A percentile compares a stretch with the other conserved stretches of the same genome.
Evolutionary conservation across 2,329 filamentous ascomycete species (phyloP).

Genomic region (Aciculosporium take): DNA sequence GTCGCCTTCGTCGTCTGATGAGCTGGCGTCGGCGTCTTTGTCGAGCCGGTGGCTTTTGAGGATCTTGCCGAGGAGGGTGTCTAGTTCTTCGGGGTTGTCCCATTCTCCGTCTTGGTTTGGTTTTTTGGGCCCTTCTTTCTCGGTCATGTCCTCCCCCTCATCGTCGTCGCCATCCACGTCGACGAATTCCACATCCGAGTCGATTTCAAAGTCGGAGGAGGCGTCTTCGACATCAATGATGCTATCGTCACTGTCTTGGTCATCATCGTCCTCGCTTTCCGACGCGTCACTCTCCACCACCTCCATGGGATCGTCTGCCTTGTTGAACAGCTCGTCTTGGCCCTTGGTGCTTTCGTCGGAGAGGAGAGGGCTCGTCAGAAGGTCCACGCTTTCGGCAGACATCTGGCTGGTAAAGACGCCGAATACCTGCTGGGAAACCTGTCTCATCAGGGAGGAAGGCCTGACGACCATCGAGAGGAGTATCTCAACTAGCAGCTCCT

Average conservation of each 20-base stretch:
- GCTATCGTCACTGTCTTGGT: slow-evolving; percentile 12
- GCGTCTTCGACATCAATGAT: slow-evolving; percentile 5
- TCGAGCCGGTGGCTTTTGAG: slow-evolving; percentile 57
- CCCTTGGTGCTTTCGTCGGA: slow-evolving; percentile 72
- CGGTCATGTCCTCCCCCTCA: too few relatives aligned
- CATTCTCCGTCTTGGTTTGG: slow-evolving; percentile 27
- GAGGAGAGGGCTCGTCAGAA: slow-evolving; percentile 52
- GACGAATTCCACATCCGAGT: slow-evolving; percentile 36
- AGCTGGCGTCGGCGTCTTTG: slow-evolving; percentile 40
- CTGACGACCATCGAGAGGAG: slow-evolving; percentile 80
- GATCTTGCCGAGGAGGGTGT: slow-evolving; percentile 63
- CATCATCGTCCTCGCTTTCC: slow-evolving; percentile 27
- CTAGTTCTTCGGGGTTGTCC: slow-evolving; percentile 37
- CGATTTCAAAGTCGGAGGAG: slow-evolving; percentile 12
- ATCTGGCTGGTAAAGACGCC: slow-evolving; percentile 65
- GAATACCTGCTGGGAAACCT: slow-evolving; percentile 80
- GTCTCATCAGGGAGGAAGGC: slow-evolving; percentile 69
- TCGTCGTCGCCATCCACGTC: slow-evolving; percentile 31
- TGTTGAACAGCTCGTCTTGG: slow-evolving; percentile 72
- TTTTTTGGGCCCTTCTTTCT: too few relatives aligned
- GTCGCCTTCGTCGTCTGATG: slow-evolving; percentile 53
- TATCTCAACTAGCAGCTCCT: slow-evolving; percentile 71
- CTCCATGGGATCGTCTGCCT: slow-evolving; percentile 45
- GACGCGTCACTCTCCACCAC: slow-evolving; percentile 30
- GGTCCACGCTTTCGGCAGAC: slow-evolving; percentile 55